Base-by-base conservation (phyloP, 1,139 yeast species). In the Protomyces arabidopsidicola region DNA sequence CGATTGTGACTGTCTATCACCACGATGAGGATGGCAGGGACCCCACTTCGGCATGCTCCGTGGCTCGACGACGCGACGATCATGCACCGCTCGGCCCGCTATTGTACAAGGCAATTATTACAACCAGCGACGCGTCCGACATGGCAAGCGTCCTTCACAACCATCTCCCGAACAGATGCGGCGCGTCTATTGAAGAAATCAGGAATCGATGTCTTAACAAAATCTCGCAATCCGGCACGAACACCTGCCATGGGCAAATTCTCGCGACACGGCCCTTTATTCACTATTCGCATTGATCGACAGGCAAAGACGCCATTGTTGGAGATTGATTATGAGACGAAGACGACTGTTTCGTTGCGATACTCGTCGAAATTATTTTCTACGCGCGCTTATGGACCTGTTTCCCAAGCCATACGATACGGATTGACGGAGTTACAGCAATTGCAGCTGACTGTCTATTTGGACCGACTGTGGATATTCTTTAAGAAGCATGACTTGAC, bases 401-500 rank as follows among this genome's bases (percentile, higher is more conserved):
- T 48, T 6, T 35, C 22, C 8, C 45, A 36, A n/a, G 36, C 60
- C 18, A 31, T 57, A n/a, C 36, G 60, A 8, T 57, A 35, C 18
- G 50, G 27, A 34, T 35, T 53, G 45, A 50, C 54, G 16, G 50
- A 38, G 31, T 31, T 18, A 16, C 60, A 57, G 45, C 60, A 39
- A 10, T n/a, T 57, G 9, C 55, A 57, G 16, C 38, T 57, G 48
- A 57, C 39, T 20, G 36, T 50, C 22, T 35, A 36, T 14, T 38
- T 57, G n/a, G 53, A 57, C 16, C 27, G 50, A 12, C 27, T 57
- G 1, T 57, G 54, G 60, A 53, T 53, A 16, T 22, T 53, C 2
- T 57, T 57, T 39, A 57, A 57, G 20, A 35, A 36, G 50, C 52
- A 35, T 18, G 60, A 57, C n/a, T 42, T 45, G 16, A 31, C n/a